A percentile compares a stretch with the other conserved stretches of the same genome.
phyloP scores from a whole-genome alignment of 306 rosid species.

The Prunus mira region DNA sequence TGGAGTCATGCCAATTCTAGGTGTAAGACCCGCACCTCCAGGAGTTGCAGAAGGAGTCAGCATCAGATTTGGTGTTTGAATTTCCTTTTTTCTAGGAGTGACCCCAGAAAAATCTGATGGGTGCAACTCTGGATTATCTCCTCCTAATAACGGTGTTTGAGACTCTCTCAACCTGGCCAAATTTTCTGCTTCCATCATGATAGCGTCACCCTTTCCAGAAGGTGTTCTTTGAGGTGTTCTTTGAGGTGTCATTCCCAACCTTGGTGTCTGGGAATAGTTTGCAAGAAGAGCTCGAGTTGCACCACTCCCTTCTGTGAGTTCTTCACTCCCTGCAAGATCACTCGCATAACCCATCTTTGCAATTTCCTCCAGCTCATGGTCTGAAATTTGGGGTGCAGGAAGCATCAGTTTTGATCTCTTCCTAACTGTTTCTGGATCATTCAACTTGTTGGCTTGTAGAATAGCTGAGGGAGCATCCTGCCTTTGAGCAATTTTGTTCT shows the following conservation, averaged over 20 bases:
- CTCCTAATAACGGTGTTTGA: constrained; percentile 93
- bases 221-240: constrained; percentile 97
- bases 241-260: constrained; percentile 69
- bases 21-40: constrained; percentile 73
- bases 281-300: constrained; percentile 89
- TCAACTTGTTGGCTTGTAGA: constrained; percentile 83
- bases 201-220: constrained; percentile 85
- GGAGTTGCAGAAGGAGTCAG: constrained; percentile 92
- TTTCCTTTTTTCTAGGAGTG: constrained; percentile 82
- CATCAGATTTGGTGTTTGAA: constrained; percentile 80
- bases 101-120: constrained; percentile 97
- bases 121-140: constrained; percentile 90
- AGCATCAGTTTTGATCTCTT: constrained; percentile 93
- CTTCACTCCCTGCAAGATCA: constrained; percentile 77
- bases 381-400: constrained; percentile 94
- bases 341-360: constrained; percentile 95
- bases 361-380: constrained; percentile 86
- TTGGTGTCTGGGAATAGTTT: constrained; percentile 82
- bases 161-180: constrained; percentile 94
- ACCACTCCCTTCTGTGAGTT: constrained; percentile 66
- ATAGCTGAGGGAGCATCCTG: constrained; percentile 91
- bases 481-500: constrained; percentile 86
- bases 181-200: constrained; percentile 97
- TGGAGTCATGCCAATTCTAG: constrained; percentile 81
- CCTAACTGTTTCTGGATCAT: constrained; percentile 91